A percentile compares a stretch with the other conserved stretches of the same genome.
Evolutionary conservation across 2,329 filamentous ascomycete genomes (phyloP).

Genomic region (Fusarium scirpi): DNA sequence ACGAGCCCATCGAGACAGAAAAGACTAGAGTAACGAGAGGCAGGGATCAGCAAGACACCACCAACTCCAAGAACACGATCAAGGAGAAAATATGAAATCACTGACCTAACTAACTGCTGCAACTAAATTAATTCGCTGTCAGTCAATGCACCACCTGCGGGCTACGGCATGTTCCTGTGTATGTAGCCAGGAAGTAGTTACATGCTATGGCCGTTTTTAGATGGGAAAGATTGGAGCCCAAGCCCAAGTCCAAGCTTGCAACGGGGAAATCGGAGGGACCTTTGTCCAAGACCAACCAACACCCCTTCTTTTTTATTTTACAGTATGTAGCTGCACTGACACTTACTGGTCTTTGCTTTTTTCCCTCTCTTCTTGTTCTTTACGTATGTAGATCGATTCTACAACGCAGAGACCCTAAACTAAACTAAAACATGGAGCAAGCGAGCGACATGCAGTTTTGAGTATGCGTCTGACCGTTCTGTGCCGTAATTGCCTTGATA

Average conservation of each 20-base stretch:
- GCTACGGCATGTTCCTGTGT: slow-evolving; percentile 22
- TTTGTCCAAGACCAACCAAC: slow-evolving; percentile 7
- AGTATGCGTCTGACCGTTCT: not conserved
- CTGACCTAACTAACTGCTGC: not conserved
- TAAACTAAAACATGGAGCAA: not conserved
- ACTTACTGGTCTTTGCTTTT: not conserved
- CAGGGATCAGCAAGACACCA: slow-evolving; percentile 30
- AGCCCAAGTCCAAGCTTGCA: not conserved
- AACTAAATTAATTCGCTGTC: slow-evolving; percentile 1
- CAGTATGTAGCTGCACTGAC: not conserved
- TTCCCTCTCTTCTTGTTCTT: not conserved
- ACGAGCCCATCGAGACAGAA: slow-evolving; percentile 28
- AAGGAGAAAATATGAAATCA: slow-evolving; percentile 6
- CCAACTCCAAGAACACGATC: slow-evolving; percentile 11
- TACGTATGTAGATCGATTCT: not conserved
- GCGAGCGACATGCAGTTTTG: not conserved
- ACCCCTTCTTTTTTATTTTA: not conserved
- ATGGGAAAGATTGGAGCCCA: slow-evolving; percentile 26
- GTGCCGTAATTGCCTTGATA: slow-evolving; percentile 5
- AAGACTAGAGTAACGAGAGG: not conserved
- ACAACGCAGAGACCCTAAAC: not conserved
- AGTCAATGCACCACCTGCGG: not conserved
- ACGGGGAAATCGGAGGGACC: slow-evolving; percentile 15
- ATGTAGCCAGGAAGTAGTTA: not conserved
- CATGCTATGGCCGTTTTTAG: slow-evolving; percentile 13